A percentile compares a stretch with the other conserved stretches of the same genome.
Evolutionary conservation across 306 rosid genomes (phyloP).

Genomic region (Dryas drummondii): DNA sequence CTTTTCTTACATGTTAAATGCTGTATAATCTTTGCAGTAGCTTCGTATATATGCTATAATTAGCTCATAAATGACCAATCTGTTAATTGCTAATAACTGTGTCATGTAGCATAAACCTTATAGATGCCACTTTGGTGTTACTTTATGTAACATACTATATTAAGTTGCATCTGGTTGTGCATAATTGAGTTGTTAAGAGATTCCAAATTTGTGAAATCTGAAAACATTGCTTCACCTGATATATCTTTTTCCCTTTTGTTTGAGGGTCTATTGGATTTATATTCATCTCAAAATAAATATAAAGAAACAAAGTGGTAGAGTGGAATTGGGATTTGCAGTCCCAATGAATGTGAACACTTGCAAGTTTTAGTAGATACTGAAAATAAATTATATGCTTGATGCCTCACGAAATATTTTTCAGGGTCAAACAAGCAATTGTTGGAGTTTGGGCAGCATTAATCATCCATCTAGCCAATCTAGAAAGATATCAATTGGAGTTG

Average conservation of each 20-base stretch:
- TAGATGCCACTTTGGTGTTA: constrained; percentile 14
- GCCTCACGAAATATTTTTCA: constrained; percentile 36
- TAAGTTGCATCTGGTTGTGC: constrained; percentile 10
- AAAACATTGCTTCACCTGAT: not conserved
- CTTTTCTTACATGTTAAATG: constrained; percentile 1
- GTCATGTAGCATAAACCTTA: constrained; percentile 3
- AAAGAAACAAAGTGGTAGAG: not conserved
- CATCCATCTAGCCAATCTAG: constrained; percentile 72
- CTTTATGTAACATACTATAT: constrained; percentile 6
- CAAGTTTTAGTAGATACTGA: constrained; percentile 7
- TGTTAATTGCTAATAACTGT: constrained; percentile 7
- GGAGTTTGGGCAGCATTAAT: constrained; percentile 66
- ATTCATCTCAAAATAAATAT: not conserved
- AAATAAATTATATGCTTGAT: constrained; percentile 13
- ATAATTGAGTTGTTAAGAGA: not conserved
- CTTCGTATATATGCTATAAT: not conserved
- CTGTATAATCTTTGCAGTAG: constrained; percentile 12
- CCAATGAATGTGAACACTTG: not conserved
- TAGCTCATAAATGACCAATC: constrained; percentile 19
- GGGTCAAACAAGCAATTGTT: constrained; percentile 53
- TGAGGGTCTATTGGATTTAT: not conserved
- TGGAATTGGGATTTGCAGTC: constrained; percentile 2
- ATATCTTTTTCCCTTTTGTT: not conserved
- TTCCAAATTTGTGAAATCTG: not conserved
- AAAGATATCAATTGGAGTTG: constrained; percentile 85